Evolutionary conservation across 345 rosid species (phyloP), one percentile per base, ranked within the genome.

Genomic region (Erysimum cheiranthoides): DNA sequence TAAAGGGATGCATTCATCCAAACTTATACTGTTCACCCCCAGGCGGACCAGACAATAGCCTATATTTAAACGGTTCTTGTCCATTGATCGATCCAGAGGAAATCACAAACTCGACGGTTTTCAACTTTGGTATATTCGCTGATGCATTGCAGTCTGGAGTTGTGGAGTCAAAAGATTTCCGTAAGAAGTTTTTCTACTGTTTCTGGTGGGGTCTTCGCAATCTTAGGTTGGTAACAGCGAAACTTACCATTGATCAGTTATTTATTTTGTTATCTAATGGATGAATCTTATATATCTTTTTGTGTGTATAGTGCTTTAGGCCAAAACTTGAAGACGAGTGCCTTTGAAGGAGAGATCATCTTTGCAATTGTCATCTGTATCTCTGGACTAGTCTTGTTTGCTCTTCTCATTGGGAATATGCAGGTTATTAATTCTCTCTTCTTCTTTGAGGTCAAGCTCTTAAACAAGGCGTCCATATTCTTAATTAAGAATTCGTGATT

Each of bases 401-500:
- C 92, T 36, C 69, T 81, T 7, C 87, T 87, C 53, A 87, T 87
- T 34, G 89, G 92, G 68, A 87, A 87, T 61, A 87, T 85, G 92
- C 88, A 87, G 85, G 92, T 84, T 65, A 11, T 1, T 36, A 35
- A 14, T 7, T 9, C 11, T 9, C 11, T n/a, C 14, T 21, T 50
- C 13, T 27, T 51, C 50, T 51, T 42, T 72, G 11, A 34, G 53
- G 40, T 76, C 36, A 61, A 25, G 35, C 10, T 60, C 60, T 18
- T 27, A 34, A 50, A 65, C 38, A 34, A 11, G 36, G 40, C 27
- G 11, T 11, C 18, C 4, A 32, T 4, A 34, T 27, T 63, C 17
- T 58, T 34, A 32, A 21, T 21, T 21, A n/a, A 50, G 14, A 8
- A 27, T 34, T 10, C 7, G 14, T 58, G 34, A 10, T 62, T 36